Conservation (phyloP, 116 monocot species). For the Dioscorea cayenensis region DNA sequence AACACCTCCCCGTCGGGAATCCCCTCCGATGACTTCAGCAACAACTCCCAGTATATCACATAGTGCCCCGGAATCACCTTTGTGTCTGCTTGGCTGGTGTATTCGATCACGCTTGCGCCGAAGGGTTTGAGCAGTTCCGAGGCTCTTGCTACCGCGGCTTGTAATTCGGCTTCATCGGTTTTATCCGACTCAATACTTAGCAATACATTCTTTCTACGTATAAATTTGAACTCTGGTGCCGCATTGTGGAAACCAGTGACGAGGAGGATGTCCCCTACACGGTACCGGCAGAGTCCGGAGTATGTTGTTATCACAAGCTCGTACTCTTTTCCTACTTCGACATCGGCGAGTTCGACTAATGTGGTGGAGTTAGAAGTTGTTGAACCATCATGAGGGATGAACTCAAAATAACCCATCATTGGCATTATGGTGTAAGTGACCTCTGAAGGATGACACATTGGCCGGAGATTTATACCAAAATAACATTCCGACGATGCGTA, state of each 20-base stretch:
- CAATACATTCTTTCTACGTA: background rate
- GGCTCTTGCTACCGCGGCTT: background rate
- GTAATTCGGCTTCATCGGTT: background rate
- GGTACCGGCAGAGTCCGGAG: background rate
- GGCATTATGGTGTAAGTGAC: background rate
- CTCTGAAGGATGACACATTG: background rate
- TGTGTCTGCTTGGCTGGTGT: background rate
- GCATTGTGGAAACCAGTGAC: background rate
- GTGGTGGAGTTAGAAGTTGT: background rate
- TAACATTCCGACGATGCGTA: background rate
- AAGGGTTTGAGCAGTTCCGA: background rate
- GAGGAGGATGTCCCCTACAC: background rate
- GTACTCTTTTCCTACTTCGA: background rate
- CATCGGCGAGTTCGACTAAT: background rate
- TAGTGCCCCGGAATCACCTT: background rate
- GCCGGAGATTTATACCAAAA: background rate
- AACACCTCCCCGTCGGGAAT: background rate
- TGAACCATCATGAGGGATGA: background rate
- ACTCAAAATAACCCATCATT: background rate
- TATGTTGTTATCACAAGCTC: background rate
- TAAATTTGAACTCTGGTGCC: background rate
- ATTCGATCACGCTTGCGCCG: background rate
- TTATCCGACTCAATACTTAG: background rate
- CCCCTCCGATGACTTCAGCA: background rate
- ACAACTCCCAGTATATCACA: conserved; percentile 6